Base-by-base conservation (phyloP, 2,329 filamentous ascomycete genomes). In the Trichoderma endophyticum region DNA sequence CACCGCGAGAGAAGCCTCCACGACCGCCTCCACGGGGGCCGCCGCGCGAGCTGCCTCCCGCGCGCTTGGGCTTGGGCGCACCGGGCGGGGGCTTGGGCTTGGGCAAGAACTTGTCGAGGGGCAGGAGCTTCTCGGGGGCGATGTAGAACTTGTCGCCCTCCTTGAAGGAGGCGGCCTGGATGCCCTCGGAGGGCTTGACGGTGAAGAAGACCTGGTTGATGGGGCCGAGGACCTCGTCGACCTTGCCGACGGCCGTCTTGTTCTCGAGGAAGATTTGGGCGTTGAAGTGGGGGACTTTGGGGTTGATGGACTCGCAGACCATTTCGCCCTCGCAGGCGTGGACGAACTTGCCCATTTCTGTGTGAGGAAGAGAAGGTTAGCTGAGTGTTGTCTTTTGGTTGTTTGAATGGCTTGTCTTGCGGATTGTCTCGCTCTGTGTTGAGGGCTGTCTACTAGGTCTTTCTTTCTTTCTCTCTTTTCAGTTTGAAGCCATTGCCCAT, bases 151-250 rank as follows among this genome's bases (percentile, higher is more conserved):
- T 97, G 87, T 98, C 96, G 81, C 96, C 96, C 74, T 91, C 85
- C 87, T 98, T 97, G 91, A 98, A 99, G 54, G 93, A 96, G 73
- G 91, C 90, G 74, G 96, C 94, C 83, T 97, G 93, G 82, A 99
- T 98, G 78, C 96, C 96, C 82, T 98, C 95, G 81, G 94, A 91
- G 70, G 95, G 95, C 86, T 98, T 98, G 83, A 99, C 92, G 79
- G 95, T 98, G 88, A 99, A 99, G 87, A 92, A 97, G 79, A 98
- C 93, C 84, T 98, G 92, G 88, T 97, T 98, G 84, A 99, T 93
- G 75, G 96, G 95, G 72, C 96, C 96, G 77, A 99, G 91, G 77
- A 99, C 93, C 86, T 99, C 96, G 85, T 99, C 96, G 81, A 99
- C 93, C 85, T 98, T 98, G 83, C 96, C 96, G 82, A 99, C 90